These are phyloP conservation scores for Clathrospora elynae DNA, from an alignment of 2,329 filamentous ascomycete species.

Conservation along the genomic window DNA sequence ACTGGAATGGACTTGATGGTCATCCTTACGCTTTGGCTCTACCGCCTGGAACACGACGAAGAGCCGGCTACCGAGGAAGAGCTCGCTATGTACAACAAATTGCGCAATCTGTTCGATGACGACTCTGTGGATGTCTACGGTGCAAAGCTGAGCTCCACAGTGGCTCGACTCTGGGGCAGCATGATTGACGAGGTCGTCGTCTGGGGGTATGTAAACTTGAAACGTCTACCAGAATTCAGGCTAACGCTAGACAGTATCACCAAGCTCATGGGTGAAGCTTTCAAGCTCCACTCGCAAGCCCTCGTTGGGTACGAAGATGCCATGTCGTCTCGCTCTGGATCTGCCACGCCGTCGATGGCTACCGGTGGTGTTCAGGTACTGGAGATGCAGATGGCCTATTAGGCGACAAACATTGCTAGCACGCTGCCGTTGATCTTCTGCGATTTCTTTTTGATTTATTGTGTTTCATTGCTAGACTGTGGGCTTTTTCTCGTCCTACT, in stretches of 20 bases:
- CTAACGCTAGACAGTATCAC: slow-evolving; percentile 72
- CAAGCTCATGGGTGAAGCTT: slow-evolving; percentile 96
- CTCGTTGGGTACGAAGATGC: slow-evolving; percentile 94
- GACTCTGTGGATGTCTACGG: slow-evolving; percentile 83
- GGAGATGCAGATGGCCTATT: slow-evolving; percentile 53
- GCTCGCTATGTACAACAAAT: slow-evolving; percentile 87
- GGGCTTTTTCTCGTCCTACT: slow-evolving; percentile 18
- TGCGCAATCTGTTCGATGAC: slow-evolving; percentile 87
- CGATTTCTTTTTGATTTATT: slow-evolving; percentile 27
- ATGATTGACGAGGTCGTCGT: slow-evolving; percentile 99
- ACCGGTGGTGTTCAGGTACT: slow-evolving; percentile 49
- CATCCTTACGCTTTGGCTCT: slow-evolving; percentile 96
- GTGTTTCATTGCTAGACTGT: slow-evolving; percentile 42
- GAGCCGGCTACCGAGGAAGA: slow-evolving; percentile 86
- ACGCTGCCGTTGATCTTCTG: slow-evolving; percentile 17
- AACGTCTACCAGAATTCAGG: slow-evolving; percentile 9
- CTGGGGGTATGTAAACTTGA: slow-evolving; percentile 80
- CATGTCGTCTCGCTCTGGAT: slow-evolving; percentile 54
- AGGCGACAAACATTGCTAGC: slow-evolving; percentile 14
- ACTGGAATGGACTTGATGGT: slow-evolving; percentile 98
- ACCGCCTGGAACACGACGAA: slow-evolving; percentile 98
- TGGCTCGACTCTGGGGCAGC: slow-evolving; percentile 93
- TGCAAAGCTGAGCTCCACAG: slow-evolving; percentile 88
- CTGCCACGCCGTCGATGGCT: slow-evolving; percentile 50
- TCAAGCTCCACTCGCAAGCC: slow-evolving; percentile 94